Percentiles rank a stretch among this genome's conserved stretches.
Conservation (phyloP, 1,139 yeast genomes). For the Zygotorulaspora mrakii region DNA sequence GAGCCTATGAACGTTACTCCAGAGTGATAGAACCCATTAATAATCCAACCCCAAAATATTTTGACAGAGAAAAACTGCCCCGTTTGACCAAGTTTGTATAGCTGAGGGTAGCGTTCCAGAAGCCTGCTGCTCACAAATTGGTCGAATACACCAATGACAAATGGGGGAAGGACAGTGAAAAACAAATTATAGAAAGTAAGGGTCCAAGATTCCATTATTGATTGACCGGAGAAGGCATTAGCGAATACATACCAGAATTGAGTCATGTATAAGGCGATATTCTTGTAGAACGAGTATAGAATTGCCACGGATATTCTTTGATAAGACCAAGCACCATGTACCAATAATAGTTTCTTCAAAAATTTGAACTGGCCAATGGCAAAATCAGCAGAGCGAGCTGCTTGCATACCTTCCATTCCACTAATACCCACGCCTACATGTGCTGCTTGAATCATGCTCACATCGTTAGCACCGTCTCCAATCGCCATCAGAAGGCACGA, state of each 20-base stretch:
- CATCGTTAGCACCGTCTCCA: conserved; percentile 99
- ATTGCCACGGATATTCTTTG: conserved; percentile 91
- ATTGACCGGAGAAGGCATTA: conserved; percentile 92
- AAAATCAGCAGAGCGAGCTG: conserved; percentile 96
- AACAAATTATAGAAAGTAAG: conserved; percentile 93
- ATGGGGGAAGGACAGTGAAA: conserved; percentile 92
- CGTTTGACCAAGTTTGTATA: conserved; percentile 85
- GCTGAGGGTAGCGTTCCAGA: conserved; percentile 85
- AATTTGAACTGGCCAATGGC: conserved; percentile 95
- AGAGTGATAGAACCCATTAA: conserved; percentile 93
- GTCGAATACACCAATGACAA: conserved; percentile 93
- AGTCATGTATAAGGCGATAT: conserved; percentile 91
- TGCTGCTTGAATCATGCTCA: conserved; percentile 98
- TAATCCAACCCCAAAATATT: conserved; percentile 96
- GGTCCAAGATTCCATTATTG: conserved; percentile 97
- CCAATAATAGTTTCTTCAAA: conserved; percentile 74
- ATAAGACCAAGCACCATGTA: conserved; percentile 98
- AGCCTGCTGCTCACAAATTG: conserved; percentile 91
- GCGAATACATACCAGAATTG: conserved; percentile 97
- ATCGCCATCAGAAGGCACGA: conserved; percentile 81
- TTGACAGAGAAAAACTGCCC: conserved; percentile 85
- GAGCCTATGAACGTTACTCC: conserved; percentile 77
- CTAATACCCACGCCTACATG: conserved; percentile 98
- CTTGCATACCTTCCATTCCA: conserved; percentile 99
- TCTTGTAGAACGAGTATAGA: conserved; percentile 91